Percentiles rank a stretch among this genome's conserved stretches.
phyloP scores from a whole-genome alignment of 2,329 filamentous ascomycete genomes.

The Onygenales sp. region DNA sequence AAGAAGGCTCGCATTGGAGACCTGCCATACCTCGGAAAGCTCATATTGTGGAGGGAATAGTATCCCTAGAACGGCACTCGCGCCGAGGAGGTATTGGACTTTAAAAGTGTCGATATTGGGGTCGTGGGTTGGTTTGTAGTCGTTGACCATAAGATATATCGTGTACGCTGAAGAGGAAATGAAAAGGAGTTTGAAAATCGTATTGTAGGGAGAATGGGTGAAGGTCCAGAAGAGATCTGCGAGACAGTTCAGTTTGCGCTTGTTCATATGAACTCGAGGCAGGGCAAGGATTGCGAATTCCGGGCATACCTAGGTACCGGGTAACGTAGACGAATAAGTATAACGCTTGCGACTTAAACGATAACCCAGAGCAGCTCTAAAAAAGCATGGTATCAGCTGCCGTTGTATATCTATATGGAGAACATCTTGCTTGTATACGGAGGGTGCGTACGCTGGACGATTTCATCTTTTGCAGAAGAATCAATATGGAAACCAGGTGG shows the following conservation, averaged over 20 bases:
- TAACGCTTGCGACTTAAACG: conserved; percentile 95
- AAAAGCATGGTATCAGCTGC: conserved; percentile 28
- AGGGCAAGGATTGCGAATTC: background rate
- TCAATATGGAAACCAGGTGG: conserved; percentile 87
- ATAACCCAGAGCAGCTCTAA: conserved; percentile 87
- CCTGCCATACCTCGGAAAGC: conserved; percentile 48
- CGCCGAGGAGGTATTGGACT: conserved; percentile 84
- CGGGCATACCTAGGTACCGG: conserved; percentile 66
- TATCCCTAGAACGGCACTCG: conserved; percentile 67
- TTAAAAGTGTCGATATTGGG: conserved; percentile 96
- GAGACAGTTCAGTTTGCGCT: background rate
- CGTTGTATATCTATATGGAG: background rate
- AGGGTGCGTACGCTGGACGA: conserved; percentile 61
- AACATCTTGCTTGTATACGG: background rate
- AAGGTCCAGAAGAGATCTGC: conserved; percentile 78
- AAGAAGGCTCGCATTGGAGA: background rate
- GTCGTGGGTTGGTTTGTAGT: conserved; percentile 96
- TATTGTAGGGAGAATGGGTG: conserved; percentile 79
- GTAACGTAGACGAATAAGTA: conserved; percentile 92
- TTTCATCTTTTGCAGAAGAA: conserved; percentile 94
- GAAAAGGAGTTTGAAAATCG: conserved; percentile 92
- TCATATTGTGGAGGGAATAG: conserved; percentile 81
- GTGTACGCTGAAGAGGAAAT: conserved; percentile 85
- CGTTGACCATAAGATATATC: conserved; percentile 94
- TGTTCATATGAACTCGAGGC: background rate